Conservation (phyloP, 176 grass and related monocot genomes). For the Phyllostachys edulis region DNA sequence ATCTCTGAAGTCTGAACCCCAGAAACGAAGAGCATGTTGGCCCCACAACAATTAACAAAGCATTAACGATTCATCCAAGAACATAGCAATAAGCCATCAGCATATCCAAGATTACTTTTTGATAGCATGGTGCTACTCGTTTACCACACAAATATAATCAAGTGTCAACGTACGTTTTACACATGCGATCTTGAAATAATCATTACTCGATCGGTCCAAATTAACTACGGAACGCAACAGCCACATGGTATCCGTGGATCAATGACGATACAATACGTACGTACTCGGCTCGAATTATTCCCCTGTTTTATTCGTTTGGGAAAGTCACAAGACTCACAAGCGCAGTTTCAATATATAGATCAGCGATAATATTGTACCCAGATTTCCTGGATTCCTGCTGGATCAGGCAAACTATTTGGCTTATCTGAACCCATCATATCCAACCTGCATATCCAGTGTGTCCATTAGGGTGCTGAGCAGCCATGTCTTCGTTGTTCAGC, state of each 20-base stretch:
- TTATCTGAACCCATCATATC: constrained; percentile 33
- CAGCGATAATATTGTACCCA: not conserved
- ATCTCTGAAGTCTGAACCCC: not conserved
- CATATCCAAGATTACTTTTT: no score
- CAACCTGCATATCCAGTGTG: constrained; percentile 28
- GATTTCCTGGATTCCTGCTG: not conserved
- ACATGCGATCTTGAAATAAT: not conserved
- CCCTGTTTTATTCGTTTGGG: not conserved
- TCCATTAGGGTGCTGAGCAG: not conserved
- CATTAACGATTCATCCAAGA: not conserved
- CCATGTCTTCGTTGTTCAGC: constrained; percentile 35
- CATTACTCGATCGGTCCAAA: not conserved
- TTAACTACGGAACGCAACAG: no score
- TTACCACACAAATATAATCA: not conserved
- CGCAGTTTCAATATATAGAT: not conserved
- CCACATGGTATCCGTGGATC: no score
- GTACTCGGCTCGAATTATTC: not conserved
- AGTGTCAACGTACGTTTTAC: not conserved
- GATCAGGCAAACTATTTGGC: not conserved
- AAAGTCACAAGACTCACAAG: not conserved
- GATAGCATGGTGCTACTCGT: no score
- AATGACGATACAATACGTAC: not conserved
- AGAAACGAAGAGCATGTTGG: not conserved
- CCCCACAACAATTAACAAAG: not conserved
- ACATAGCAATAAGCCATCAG: not conserved